Evolutionary conservation across 371 early-diverging fungal genomes (phyloP).

Genomic region (Apophysomyces variabilis): DNA sequence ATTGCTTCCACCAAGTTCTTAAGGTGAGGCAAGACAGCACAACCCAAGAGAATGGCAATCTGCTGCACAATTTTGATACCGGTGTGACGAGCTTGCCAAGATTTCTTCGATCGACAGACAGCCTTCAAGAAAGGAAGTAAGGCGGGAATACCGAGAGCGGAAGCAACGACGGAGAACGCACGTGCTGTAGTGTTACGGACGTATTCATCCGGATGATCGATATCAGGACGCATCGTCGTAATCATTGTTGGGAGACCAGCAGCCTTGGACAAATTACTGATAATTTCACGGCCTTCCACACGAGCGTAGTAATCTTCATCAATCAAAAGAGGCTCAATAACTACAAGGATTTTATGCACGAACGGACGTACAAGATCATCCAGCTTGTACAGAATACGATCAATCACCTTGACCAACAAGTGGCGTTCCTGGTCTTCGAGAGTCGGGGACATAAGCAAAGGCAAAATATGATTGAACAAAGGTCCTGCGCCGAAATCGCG

Average conservation of each 20-base stretch:
- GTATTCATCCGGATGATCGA: constrained; percentile 97
- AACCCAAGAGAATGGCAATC: constrained; percentile 93
- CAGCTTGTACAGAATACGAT: constrained; percentile 93
- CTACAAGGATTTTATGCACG: constrained; percentile 97
- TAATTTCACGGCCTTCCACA: constrained; percentile 97
- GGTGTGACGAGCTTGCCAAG: constrained; percentile 99
- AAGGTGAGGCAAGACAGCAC: constrained; percentile 95
- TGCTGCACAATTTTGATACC: constrained; percentile 98
- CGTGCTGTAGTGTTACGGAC: constrained; percentile 98
- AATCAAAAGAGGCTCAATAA: constrained; percentile 96
- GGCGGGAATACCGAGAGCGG: constrained; percentile 95
- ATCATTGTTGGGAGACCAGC: constrained; percentile 98
- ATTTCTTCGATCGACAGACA: constrained; percentile 92
- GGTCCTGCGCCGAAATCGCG: constrained; percentile 95
- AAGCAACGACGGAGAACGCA: constrained; percentile 97
- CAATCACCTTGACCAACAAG: constrained; percentile 96
- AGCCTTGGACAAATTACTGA: constrained; percentile 96
- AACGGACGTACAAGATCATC: constrained; percentile 96
- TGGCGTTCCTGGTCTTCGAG: constrained; percentile 98
- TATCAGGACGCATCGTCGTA: constrained; percentile 97
- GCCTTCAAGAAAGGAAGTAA: constrained; percentile 95
- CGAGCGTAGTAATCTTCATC: constrained; percentile 98
- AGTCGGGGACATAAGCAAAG: constrained; percentile 94
- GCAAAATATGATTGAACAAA: constrained; percentile 95
- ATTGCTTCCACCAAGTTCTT: constrained; percentile 90